These are phyloP conservation scores for Daucus carota DNA, from an alignment of 129 eudicot species.

Conservation along the genomic window DNA sequence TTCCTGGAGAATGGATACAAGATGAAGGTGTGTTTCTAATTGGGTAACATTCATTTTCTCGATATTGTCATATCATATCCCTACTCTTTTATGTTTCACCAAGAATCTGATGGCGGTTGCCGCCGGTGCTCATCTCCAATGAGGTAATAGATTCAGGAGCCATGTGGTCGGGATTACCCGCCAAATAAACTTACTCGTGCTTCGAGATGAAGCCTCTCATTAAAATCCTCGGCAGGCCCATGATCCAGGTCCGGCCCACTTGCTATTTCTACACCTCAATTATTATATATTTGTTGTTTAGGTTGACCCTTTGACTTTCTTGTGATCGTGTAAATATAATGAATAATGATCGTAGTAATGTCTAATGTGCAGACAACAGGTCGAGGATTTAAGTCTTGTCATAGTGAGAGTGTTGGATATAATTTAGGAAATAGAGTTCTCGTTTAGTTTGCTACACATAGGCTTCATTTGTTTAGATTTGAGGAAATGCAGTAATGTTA, in stretches of 20 bases:
- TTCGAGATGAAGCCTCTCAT: constrained; percentile 88
- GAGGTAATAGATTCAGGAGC: constrained; percentile 56
- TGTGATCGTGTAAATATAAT: neutral
- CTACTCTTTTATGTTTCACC: too few species aligned
- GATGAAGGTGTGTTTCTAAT: constrained; percentile 58
- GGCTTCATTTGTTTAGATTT: too few species aligned
- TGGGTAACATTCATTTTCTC: neutral
- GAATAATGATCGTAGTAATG: too few species aligned
- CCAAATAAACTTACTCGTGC: constrained; percentile 80
- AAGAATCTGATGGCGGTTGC: neutral
- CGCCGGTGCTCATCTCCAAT: constrained; percentile 49
- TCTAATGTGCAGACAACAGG: too few species aligned
- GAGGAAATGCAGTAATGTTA: too few species aligned
- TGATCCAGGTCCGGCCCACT: constrained; percentile 68
- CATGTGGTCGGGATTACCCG: constrained; percentile 90
- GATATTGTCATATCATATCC: neutral
- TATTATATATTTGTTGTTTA: neutral
- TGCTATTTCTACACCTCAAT: too few species aligned
- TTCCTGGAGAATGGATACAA: constrained; percentile 98
- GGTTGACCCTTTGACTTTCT: neutral
- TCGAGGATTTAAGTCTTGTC: too few species aligned
- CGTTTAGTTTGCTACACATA: too few species aligned
- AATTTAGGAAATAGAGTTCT: too few species aligned
- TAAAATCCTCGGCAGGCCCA: constrained; percentile 91
- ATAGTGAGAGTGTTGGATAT: too few species aligned